Conservation (phyloP, 2,329 filamentous ascomycete genomes). For the Aspergillus versicolor region DNA sequence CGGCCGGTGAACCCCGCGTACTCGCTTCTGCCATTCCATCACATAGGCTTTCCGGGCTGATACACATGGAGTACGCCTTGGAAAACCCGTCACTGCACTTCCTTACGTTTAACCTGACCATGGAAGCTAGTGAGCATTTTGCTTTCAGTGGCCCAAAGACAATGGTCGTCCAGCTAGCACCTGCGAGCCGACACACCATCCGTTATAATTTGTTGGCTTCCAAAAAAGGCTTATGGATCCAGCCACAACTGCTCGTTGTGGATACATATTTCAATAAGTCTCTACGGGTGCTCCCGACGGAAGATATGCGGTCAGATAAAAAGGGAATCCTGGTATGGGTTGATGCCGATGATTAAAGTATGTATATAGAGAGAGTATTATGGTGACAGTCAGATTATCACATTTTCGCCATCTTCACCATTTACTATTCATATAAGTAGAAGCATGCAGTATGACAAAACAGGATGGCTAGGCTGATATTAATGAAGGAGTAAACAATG, state of each 20-base stretch:
- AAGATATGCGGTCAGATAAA: slow-evolving; percentile 61
- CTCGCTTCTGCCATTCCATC: slow-evolving; percentile 54
- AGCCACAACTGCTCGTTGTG: slow-evolving; percentile 71
- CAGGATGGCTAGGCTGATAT: neutral
- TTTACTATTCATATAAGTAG: neutral
- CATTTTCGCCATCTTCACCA: neutral
- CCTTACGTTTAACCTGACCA: slow-evolving; percentile 84
- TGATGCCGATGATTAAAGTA: slow-evolving; percentile 37
- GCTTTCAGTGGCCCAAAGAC: slow-evolving; percentile 89
- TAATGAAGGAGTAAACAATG: neutral
- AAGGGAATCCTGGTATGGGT: slow-evolving; percentile 50
- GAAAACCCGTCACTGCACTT: slow-evolving; percentile 96
- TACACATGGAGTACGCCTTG: slow-evolving; percentile 65
- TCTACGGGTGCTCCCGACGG: slow-evolving; percentile 75
- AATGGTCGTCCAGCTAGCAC: slow-evolving; percentile 75
- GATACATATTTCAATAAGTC: slow-evolving; percentile 95
- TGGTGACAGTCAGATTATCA: neutral
- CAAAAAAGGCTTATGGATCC: slow-evolving; percentile 63
- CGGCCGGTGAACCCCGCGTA: slow-evolving; percentile 83
- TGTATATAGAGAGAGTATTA: neutral
- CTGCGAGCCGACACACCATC: slow-evolving; percentile 72
- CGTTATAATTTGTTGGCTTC: slow-evolving; percentile 73
- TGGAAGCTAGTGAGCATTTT: slow-evolving; percentile 92
- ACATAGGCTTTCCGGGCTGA: slow-evolving; percentile 29
- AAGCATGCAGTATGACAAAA: neutral